Conservation (phyloP, 768 basidiomycete genomes). For the Podaxis pistillaris region DNA sequence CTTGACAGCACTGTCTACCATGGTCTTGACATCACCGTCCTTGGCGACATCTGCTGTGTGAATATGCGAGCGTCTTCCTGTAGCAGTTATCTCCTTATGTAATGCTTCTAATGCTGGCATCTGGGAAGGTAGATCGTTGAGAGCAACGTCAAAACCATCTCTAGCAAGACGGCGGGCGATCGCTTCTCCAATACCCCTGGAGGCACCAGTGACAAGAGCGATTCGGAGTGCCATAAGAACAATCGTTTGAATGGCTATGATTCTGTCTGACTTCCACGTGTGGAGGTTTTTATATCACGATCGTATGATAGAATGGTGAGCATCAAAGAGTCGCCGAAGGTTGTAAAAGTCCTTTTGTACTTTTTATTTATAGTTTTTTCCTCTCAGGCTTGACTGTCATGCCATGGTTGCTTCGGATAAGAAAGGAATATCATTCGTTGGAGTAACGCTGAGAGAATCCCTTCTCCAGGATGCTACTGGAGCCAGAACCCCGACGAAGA, state of each 20-base stretch:
- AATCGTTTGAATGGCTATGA: too few relatives aligned
- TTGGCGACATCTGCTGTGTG: slow-evolving; percentile 19
- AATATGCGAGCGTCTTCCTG: slow-evolving; percentile 15
- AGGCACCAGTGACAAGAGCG: slow-evolving; percentile 44
- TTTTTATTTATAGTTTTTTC: too few relatives aligned
- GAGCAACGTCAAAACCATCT: slow-evolving; percentile 42
- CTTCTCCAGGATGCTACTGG: too few relatives aligned
- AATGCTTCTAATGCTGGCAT: slow-evolving; percentile 16
- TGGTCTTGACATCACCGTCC: slow-evolving; percentile 20
- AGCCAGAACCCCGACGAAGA: too few relatives aligned
- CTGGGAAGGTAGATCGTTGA: slow-evolving; percentile 34
- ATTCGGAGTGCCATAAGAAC: slow-evolving; percentile 17
- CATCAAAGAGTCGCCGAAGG: too few relatives aligned
- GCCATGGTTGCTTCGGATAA: too few relatives aligned
- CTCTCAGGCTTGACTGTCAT: too few relatives aligned
- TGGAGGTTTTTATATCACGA: neutral
- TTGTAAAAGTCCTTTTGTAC: too few relatives aligned
- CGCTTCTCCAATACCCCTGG: slow-evolving; percentile 45
- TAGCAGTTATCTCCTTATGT: slow-evolving; percentile 13
- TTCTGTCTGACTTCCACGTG: too few relatives aligned
- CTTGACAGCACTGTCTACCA: slow-evolving; percentile 18
- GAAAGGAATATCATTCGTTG: too few relatives aligned
- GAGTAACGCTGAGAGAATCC: too few relatives aligned
- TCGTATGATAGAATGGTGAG: too few relatives aligned
- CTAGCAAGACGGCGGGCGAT: slow-evolving; percentile 42